phyloP scores from a whole-genome alignment of 495 filamentous ascomycete genomes.

The Astrothelium subdiscretum region DNA sequence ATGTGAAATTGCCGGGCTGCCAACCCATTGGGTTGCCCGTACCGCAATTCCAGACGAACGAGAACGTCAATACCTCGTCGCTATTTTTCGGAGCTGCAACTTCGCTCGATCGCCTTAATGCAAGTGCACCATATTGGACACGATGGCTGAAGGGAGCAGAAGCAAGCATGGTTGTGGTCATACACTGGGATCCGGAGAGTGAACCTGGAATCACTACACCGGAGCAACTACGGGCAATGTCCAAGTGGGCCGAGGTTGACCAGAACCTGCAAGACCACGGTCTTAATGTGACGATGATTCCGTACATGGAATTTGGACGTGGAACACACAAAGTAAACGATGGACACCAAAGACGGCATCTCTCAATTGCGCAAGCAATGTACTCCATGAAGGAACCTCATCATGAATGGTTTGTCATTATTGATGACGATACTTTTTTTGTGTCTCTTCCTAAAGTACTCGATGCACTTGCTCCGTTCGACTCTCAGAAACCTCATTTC shows the following conservation, averaged over 20 bases:
- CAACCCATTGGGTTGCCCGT: neutral
- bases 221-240: neutral
- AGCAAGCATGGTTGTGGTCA: neutral
- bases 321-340: neutral
- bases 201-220: neutral
- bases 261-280: neutral
- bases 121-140: conserved; percentile 3
- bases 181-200: neutral
- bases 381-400: neutral
- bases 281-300: neutral
- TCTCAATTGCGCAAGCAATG: neutral
- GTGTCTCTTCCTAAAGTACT: conserved; percentile 3
- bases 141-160: neutral
- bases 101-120: neutral
- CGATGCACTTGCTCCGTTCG: neutral
- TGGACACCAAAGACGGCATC: neutral
- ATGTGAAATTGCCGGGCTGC: neutral
- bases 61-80: neutral
- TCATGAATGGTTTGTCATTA: conserved; percentile 6
- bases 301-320: neutral
- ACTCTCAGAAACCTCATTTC: conserved; percentile 1
- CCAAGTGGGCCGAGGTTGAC: neutral
- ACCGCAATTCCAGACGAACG: neutral
- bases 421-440: conserved; percentile 13
- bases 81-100: conserved; percentile 7